phyloP scores from a whole-genome alignment of 768 basidiomycete species.

The Russula olivacea region DNA sequence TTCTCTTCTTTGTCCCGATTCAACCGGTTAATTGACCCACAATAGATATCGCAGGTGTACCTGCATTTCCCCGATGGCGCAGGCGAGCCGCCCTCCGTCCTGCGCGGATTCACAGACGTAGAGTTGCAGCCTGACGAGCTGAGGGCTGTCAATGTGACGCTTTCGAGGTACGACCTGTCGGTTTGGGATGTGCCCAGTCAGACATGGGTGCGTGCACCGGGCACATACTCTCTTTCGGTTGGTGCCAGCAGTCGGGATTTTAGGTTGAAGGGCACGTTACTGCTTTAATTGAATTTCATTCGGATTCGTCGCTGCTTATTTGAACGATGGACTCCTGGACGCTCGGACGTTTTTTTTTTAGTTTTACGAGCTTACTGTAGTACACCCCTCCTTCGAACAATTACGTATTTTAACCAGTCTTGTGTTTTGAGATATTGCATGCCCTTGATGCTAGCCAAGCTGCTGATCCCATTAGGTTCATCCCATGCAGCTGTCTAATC shows the following conservation, averaged over 20 bases:
- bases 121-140: conserved; percentile 25
- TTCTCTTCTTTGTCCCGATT: too few species aligned
- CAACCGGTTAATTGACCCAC: not conserved
- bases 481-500: too few species aligned
- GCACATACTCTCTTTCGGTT: conserved; percentile 31
- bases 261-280: conserved; percentile 9
- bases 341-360: too few species aligned
- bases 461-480: too few species aligned
- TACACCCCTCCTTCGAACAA: too few species aligned
- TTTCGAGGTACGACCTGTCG: conserved; percentile 27
- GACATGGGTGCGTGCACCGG: conserved; percentile 33
- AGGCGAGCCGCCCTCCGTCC: conserved; percentile 63
- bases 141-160: conserved; percentile 22
- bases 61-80: conserved; percentile 57
- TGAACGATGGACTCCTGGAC: too few species aligned
- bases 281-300: not conserved
- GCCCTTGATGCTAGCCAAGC: too few species aligned
- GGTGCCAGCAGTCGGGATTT: conserved; percentile 28
- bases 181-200: conserved; percentile 36
- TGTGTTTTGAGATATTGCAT: too few species aligned
- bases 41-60: conserved; percentile 72
- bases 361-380: too few species aligned
- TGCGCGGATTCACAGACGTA: conserved; percentile 33
- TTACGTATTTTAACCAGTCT: too few species aligned
- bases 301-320: too few species aligned